phyloP scores from a whole-genome alignment of 177 flowering plant genomes.

The Telopea speciosissima region DNA sequence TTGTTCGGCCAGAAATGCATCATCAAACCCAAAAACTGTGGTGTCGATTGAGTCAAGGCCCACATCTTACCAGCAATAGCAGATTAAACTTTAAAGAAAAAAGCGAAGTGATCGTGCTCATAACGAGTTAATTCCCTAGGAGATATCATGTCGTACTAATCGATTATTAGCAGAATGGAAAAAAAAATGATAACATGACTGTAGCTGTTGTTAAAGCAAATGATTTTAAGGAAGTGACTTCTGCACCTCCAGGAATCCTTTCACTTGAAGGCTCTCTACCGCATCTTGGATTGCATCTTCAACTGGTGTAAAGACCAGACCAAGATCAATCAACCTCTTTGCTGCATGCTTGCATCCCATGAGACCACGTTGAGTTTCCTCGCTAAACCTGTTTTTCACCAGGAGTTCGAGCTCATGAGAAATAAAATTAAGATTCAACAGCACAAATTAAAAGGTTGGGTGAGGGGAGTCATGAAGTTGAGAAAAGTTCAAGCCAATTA shows the following conservation, averaged over 20 bases:
- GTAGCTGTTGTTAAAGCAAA: not conserved
- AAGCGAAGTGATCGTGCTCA: not conserved
- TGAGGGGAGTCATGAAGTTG: not conserved
- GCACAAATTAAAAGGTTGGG: not conserved
- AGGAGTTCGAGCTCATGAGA: not conserved
- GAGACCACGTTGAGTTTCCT: slow-evolving; percentile 78
- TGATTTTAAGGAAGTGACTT: slow-evolving; percentile 12
- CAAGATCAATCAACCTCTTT: slow-evolving; percentile 59
- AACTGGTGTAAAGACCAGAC: slow-evolving; percentile 56
- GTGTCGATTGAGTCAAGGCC: not conserved
- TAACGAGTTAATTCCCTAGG: not conserved
- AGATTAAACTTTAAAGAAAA: not conserved
- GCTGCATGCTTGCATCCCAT: slow-evolving; percentile 63
- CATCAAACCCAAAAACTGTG: no score
- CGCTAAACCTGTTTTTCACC: slow-evolving; percentile 36
- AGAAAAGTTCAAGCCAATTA: not conserved
- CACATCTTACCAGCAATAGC: not conserved
- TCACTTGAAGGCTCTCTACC: slow-evolving; percentile 61
- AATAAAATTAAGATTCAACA: not conserved
- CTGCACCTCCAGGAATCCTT: slow-evolving; percentile 43
- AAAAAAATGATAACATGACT: not conserved
- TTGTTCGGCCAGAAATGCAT: no score
- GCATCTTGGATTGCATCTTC: slow-evolving; percentile 72
- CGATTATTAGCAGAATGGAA: not conserved
- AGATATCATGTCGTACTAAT: not conserved